Evolutionary conservation across 257 asterid species (phyloP), one percentile per base, ranked within the genome.

Genomic region (Echium plantagineum): DNA sequence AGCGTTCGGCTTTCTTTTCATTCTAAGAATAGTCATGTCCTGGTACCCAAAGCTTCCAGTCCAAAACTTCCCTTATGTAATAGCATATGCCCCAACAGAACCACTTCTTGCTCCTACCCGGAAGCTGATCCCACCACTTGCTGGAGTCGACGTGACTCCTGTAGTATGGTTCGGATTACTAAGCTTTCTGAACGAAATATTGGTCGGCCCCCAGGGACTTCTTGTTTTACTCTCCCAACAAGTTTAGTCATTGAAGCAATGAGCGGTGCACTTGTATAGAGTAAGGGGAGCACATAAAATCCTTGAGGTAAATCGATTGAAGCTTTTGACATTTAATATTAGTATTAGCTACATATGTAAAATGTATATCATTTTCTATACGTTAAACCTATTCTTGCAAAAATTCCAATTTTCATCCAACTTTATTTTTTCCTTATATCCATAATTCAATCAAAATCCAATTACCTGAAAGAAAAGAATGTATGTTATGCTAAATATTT

Each of bases 11-110:
- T 85, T 88, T 62, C 77, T 88, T 55, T 91, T 91, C 80, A 67
- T 91, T 2, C 21, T 71, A 77, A 75, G 96, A 71, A 91, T 88
- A 38, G 84, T 88, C 18, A 85, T 88, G 95, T 91, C 95, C 21
- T 84, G 95, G 96, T 85, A 91, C 54, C 97, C 98, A 0, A 88
- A 85, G 69, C 85, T 88, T 63, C 97, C 98, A 0, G 95, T 91
- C 5, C 83, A 59, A 0, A 63, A 84, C 66, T 84, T 91, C 69
- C 98, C 96, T 0, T 91, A 91, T 30, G 78, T 85, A 15, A 54
- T 91, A 26, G 98, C 94, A 2, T 88, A 85, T 64, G 97, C 95
- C 0, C 97, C 98, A 2, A 88, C 98, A 0, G 95, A 88, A 82
- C 98, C 97, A 32, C 15, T 91, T 42, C 89, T 91, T 28, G 74